phyloP scores from a whole-genome alignment of 805 yeast genomes.

The Yarrowia deformans region DNA sequence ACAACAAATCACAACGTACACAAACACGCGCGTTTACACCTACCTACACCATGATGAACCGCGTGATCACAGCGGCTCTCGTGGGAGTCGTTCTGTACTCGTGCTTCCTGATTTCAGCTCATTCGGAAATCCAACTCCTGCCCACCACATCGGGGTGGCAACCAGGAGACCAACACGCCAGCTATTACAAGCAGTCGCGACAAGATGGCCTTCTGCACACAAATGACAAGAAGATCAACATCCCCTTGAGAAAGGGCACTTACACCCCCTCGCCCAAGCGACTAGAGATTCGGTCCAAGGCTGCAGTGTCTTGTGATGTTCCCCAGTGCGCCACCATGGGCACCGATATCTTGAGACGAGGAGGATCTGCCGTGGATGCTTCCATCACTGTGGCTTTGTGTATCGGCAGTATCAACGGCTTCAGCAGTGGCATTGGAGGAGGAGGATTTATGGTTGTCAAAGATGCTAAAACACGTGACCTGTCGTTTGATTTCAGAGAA shows the following conservation, averaged over 20 bases:
- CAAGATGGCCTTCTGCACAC: background rate
- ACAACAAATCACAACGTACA: background rate
- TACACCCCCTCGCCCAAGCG: constrained; percentile 1
- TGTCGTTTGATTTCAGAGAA: constrained; percentile 86
- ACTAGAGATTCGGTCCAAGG: constrained; percentile 41
- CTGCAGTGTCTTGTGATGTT: constrained; percentile 72
- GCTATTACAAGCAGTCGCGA: constrained; percentile 7
- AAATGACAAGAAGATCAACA: constrained; percentile 29
- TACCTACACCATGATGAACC: background rate
- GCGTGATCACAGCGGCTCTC: background rate
- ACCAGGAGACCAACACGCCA: constrained; percentile 34
- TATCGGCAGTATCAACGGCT: constrained; percentile 81
- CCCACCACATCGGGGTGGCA: constrained; percentile 11
- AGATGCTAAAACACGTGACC: constrained; percentile 55
- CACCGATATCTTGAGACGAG: constrained; percentile 56
- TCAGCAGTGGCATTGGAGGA: constrained; percentile 91
- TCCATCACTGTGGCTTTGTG: constrained; percentile 89
- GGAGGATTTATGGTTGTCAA: constrained; percentile 76
- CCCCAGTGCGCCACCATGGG: constrained; percentile 71
- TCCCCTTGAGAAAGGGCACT: constrained; percentile 31
- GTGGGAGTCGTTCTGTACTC: background rate
- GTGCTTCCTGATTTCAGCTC: background rate
- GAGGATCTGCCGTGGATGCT: constrained; percentile 92
- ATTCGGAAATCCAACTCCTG: background rate
- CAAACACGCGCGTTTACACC: background rate